Conservation (phyloP, 169 alveolate genomes). For the Cryptosporidium baileyi region DNA sequence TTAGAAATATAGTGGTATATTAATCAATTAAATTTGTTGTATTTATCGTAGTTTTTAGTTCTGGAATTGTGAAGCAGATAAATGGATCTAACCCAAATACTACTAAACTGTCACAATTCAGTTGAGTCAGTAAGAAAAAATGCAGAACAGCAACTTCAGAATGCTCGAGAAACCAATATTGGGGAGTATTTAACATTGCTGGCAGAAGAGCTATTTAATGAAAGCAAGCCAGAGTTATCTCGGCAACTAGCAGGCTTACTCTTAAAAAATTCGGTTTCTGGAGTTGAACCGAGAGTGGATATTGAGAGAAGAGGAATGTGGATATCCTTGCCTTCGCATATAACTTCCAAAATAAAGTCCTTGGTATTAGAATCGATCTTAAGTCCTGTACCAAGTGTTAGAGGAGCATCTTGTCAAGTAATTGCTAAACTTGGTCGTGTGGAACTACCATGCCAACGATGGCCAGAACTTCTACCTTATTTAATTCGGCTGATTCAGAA, state of each 20-base stretch:
- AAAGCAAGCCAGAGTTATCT: constrained; percentile 63
- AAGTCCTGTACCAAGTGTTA: constrained; percentile 75
- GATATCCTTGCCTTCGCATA: constrained; percentile 77
- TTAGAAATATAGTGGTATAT: background rate
- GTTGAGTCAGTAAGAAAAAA: constrained; percentile 64
- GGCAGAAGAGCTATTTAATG: constrained; percentile 63
- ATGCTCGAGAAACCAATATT: constrained; percentile 47
- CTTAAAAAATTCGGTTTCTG: constrained; percentile 81
- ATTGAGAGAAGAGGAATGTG: constrained; percentile 79
- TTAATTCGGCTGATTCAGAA: constrained; percentile 76
- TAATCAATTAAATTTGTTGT: background rate
- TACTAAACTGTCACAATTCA: constrained; percentile 68
- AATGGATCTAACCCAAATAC: constrained; percentile 70
- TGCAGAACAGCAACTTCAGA: constrained; percentile 67
- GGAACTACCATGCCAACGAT: constrained; percentile 81
- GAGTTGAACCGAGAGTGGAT: constrained; percentile 76
- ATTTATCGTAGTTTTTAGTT: background rate
- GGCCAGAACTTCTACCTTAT: constrained; percentile 85
- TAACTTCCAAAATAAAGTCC: constrained; percentile 77
- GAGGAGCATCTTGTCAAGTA: constrained; percentile 84
- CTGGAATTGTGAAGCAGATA: constrained; percentile 36
- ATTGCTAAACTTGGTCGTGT: constrained; percentile 83
- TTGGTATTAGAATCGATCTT: constrained; percentile 77
- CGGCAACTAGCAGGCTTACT: constrained; percentile 85
- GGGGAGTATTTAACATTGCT: constrained; percentile 37